These are phyloP conservation scores for Thermochaetoides thermophila DNA, from an alignment of 495 filamentous ascomycete genomes.

Conservation along the genomic window DNA sequence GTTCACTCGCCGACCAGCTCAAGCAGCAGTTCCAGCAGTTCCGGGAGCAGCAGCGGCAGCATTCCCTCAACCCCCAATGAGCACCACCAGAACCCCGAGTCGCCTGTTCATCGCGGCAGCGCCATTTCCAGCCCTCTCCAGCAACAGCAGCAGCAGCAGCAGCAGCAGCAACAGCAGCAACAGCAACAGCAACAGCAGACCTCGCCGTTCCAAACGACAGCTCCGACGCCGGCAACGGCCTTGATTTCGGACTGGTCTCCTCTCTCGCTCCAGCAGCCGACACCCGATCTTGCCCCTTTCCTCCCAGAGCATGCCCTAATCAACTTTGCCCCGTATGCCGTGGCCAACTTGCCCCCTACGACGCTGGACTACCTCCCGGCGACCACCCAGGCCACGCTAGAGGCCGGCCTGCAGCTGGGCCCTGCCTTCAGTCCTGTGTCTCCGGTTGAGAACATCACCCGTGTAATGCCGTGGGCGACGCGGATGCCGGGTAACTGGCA, in stretches of 20 bases:
- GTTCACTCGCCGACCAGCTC: slow-evolving; percentile 26
- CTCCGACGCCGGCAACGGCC: not conserved
- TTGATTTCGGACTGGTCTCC: slow-evolving; percentile 38
- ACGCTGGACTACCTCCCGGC: slow-evolving; percentile 58
- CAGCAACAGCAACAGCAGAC: slow-evolving; percentile 33
- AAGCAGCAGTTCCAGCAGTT: slow-evolving; percentile 27
- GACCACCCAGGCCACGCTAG: slow-evolving; percentile 49
- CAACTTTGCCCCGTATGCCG: slow-evolving; percentile 33
- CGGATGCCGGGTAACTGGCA: slow-evolving; percentile 55
- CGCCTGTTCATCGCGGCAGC: slow-evolving; percentile 25
- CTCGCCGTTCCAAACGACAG: slow-evolving; percentile 1
- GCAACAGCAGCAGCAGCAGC: slow-evolving; percentile 33
- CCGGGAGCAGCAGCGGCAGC: slow-evolving; percentile 5
- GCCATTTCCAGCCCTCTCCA: slow-evolving; percentile 30
- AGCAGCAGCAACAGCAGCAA: no score
- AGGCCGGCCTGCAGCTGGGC: slow-evolving; percentile 49
- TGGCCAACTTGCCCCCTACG: slow-evolving; percentile 36
- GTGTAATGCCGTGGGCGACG: slow-evolving; percentile 43
- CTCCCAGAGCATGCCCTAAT: slow-evolving; percentile 36
- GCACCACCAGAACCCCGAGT: slow-evolving; percentile 32
- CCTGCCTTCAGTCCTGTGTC: slow-evolving; percentile 45
- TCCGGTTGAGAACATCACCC: slow-evolving; percentile 45
- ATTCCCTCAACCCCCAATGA: not conserved
- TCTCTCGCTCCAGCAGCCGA: slow-evolving; percentile 36
- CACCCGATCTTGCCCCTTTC: slow-evolving; percentile 36